Base-by-base conservation (phyloP, 192 early-diverging fungal genomes). In the Chytriomyces hyalinus region DNA sequence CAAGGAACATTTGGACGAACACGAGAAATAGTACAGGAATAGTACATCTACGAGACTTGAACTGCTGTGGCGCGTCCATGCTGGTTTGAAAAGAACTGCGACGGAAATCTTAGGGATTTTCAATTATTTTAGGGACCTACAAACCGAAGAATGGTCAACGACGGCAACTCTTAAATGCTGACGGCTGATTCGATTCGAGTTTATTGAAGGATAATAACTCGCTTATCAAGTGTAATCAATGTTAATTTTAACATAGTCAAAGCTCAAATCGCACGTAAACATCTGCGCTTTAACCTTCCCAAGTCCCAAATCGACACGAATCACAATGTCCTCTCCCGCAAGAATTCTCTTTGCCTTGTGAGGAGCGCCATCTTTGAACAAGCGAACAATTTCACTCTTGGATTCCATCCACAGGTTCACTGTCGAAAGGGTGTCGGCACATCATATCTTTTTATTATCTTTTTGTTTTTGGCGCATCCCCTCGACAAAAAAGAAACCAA, bases 251-350 rank as follows among this genome's bases (percentile, higher is more conserved):
- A 98, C 89, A 80, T 98, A 98, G 70, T 95, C 96, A 76, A 95
- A 92, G 65, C 91, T 94, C 43, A 97, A 86, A 85, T 98, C 97
- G 75, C 95, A 97, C 4, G 97, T 99, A 89, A 94, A 99, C 88
- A 97, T 94, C 9, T 87, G 87, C 6, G 94, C 93, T 61, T 86
- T 85, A 72, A 91, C 92, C 5, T 78, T 67, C 10, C 96, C 96
- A 65, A 93, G 45, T 1, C 91, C 92, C 73, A 99, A 75, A 43
- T 93, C 90, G 3, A 98, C 93, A 22, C 84, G 84, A 48, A 98
- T 88, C 28, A 89, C 74, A 11, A 98, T 80, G 70, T 98, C 96
- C 83, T 96, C 94, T 79, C 91, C 87, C 78, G 90, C 87, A 71
- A 98, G 82, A 49, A 98, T 97, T 78, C 53, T 0, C 53, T 57